Evolutionary conservation across 2,329 filamentous ascomycete genomes (phyloP).

Genomic region (Pezicula neosporulosa): DNA sequence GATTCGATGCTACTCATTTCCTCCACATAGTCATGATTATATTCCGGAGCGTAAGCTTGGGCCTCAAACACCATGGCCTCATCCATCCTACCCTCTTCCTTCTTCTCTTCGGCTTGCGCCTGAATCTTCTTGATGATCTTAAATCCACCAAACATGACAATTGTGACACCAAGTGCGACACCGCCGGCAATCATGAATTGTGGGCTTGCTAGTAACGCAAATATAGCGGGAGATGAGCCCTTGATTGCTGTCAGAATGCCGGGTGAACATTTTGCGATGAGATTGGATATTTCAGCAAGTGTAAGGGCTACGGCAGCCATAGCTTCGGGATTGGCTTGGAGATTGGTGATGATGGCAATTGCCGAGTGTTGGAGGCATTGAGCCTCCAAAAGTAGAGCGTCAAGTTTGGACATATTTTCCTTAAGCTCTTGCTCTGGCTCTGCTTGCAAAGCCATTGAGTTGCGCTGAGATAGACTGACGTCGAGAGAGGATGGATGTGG

Average conservation of each 20-base stretch:
- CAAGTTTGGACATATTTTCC: constrained; percentile 70
- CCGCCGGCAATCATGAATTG: constrained; percentile 94
- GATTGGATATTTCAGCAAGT: constrained; percentile 81
- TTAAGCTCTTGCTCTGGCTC: constrained; percentile 52
- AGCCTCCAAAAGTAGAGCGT: constrained; percentile 77
- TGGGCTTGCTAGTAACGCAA: constrained; percentile 81
- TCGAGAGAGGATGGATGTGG: constrained; percentile 68
- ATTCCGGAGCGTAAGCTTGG: too few relatives aligned
- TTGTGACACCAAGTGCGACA: constrained; percentile 85
- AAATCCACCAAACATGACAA: constrained; percentile 93
- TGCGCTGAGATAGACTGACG: constrained; percentile 40
- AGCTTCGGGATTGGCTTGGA: constrained; percentile 81
- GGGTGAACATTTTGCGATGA: constrained; percentile 82
- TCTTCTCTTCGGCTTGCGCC: constrained; percentile 29
- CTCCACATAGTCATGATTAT: background rate
- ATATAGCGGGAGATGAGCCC: constrained; percentile 77
- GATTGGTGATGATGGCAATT: constrained; percentile 73
- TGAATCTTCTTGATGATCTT: constrained; percentile 92
- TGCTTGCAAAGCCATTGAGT: constrained; percentile 24
- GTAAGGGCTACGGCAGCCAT: constrained; percentile 92
- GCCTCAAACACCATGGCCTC: constrained; percentile 26
- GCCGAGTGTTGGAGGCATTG: constrained; percentile 86
- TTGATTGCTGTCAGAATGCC: constrained; percentile 74
- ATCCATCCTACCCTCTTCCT: constrained; percentile 19
- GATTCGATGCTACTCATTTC: constrained; percentile 28